Percentiles rank a stretch among this genome's conserved stretches.
Evolutionary conservation across 2,329 filamentous ascomycete genomes (phyloP).

Genomic region (Hypoxylon sp.): DNA sequence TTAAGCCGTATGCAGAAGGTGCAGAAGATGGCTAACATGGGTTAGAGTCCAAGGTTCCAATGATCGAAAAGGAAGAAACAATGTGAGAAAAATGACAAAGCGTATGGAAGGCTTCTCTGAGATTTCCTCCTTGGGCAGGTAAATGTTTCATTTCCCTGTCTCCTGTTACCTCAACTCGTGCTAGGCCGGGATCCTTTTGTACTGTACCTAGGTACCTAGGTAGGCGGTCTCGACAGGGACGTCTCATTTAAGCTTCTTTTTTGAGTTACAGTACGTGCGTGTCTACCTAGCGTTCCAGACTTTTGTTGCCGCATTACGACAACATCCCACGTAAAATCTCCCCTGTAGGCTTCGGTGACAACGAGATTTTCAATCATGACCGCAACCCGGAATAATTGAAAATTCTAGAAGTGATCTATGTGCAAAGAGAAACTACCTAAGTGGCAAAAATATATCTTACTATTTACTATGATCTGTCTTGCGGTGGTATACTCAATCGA

Average conservation of each 20-base stretch:
- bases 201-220: too few relatives aligned
- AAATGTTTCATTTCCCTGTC: background rate
- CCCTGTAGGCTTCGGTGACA: too few relatives aligned
- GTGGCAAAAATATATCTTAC: too few relatives aligned
- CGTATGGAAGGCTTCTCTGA: background rate
- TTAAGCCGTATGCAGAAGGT: conserved; percentile 16
- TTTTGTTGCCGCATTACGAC: background rate
- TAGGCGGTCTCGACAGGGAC: conserved; percentile 6
- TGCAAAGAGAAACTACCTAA: too few relatives aligned
- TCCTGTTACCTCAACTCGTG: background rate
- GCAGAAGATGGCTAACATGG: conserved; percentile 1
- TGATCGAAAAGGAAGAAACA: conserved; percentile 11
- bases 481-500: too few relatives aligned
- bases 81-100: background rate
- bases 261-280: too few relatives aligned
- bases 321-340: background rate
- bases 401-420: too few relatives aligned
- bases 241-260: conserved; percentile 35
- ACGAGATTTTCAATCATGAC: too few relatives aligned
- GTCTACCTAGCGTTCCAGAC: background rate
- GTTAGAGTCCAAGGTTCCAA: conserved; percentile 19
- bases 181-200: conserved; percentile 1
- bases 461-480: too few relatives aligned
- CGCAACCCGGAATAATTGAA: too few relatives aligned
- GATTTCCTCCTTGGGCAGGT: conserved; percentile 6